A percentile compares a stretch with the other conserved stretches of the same genome.
phyloP scores from a whole-genome alignment of 2,329 filamentous ascomycete genomes.

The Aspergillus piperis region DNA sequence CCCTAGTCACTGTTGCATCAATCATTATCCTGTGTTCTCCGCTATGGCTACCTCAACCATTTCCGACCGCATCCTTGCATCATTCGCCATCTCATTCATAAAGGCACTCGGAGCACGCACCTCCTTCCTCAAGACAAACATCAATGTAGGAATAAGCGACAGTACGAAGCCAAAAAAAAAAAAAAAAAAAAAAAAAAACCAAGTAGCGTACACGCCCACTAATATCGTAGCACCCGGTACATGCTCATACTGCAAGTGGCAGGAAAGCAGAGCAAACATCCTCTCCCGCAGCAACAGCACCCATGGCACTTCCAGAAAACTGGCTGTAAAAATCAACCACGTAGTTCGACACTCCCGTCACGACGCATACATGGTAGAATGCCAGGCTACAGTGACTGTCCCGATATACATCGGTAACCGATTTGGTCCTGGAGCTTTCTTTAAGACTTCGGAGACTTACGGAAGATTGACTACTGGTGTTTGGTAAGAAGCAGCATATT shows the following conservation, averaged over 20 bases:
- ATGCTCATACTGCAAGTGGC: constrained; percentile 42
- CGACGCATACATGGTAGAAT: constrained; percentile 36
- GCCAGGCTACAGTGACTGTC: too few relatives aligned
- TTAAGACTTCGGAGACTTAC: too few relatives aligned
- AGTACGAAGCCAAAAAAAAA: constrained; percentile 39
- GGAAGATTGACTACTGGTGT: too few relatives aligned
- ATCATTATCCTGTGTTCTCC: too few relatives aligned
- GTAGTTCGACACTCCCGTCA: constrained; percentile 53
- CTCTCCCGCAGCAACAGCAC: constrained; percentile 48
- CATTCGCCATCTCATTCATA: constrained; percentile 1
- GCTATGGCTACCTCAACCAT: too few relatives aligned
- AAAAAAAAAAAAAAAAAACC: constrained; percentile 44
- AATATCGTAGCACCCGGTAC: constrained; percentile 39
- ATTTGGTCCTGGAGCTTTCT: too few relatives aligned
- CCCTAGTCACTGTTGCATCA: too few relatives aligned
- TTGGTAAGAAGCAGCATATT: too few relatives aligned
- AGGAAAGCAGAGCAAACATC: constrained; percentile 48
- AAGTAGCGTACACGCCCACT: constrained; percentile 44
- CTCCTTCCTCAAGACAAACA: constrained; percentile 11
- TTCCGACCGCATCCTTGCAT: too few relatives aligned
- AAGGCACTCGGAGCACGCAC: constrained; percentile 4
- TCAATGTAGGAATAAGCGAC: constrained; percentile 33
- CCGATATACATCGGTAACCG: too few relatives aligned
- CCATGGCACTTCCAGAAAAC: constrained; percentile 52
- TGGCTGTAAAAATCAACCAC: constrained; percentile 52